phyloP scores from a whole-genome alignment of 352 stramenopile species.

The Pythium scleroteichum region DNA sequence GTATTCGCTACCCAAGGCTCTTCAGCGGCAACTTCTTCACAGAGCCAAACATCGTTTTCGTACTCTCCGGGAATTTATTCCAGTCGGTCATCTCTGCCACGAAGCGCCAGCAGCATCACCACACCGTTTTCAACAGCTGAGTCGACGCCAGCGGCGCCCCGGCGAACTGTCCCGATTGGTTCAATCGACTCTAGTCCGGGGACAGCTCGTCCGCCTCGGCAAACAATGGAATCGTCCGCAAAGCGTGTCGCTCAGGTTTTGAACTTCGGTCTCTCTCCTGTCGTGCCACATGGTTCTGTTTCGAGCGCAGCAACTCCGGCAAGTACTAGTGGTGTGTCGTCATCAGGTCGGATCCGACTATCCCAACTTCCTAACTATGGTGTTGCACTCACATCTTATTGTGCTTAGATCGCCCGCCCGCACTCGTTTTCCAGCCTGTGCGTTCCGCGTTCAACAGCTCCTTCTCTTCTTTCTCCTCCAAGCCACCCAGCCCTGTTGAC shows the following conservation, averaged over 20 bases:
- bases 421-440: constrained; percentile 21
- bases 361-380: background rate
- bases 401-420: constrained; percentile 8
- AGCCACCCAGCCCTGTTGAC: background rate
- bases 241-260: constrained; percentile 46
- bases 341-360: constrained; percentile 1
- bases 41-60: constrained; percentile 10
- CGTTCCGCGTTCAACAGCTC: constrained; percentile 25
- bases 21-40: background rate
- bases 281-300: constrained; percentile 44
- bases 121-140: constrained; percentile 4
- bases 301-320: constrained; percentile 27
- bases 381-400: constrained; percentile 1
- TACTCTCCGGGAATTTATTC: constrained; percentile 79
- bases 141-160: constrained; percentile 1
- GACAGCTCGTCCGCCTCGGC: constrained; percentile 34
- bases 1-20: background rate
- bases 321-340: constrained; percentile 6
- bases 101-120: constrained; percentile 29
- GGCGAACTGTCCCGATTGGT: constrained; percentile 32
- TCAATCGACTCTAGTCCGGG: constrained; percentile 56
- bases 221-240: constrained; percentile 27
- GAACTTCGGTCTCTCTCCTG: constrained; percentile 47
- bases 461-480: constrained; percentile 14
- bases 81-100: constrained; percentile 45